Conservation (phyloP, 208 protist genomes). For the Acanthamoeba lenticulata region DNA sequence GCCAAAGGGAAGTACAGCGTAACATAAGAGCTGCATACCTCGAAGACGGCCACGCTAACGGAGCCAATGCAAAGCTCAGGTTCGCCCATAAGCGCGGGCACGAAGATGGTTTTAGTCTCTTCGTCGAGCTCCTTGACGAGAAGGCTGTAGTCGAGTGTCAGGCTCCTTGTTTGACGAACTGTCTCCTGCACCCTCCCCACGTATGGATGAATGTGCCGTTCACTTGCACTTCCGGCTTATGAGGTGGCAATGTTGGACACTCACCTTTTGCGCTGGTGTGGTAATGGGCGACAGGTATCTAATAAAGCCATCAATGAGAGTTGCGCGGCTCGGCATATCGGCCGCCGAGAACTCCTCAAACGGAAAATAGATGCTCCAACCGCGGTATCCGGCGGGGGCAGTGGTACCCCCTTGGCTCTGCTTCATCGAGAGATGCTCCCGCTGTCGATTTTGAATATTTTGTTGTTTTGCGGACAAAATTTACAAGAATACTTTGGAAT, state of each 20-base stretch:
- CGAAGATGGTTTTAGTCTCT: not conserved
- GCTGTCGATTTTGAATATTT: not conserved
- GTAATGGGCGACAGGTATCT: not conserved
- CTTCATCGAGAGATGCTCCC: not conserved
- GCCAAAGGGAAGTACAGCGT: too few relatives aligned
- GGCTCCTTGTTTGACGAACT: not conserved
- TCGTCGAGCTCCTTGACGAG: not conserved
- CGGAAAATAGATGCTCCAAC: conserved; percentile 16
- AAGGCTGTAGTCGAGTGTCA: conserved; percentile 6
- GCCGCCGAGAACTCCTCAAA: conserved; percentile 28
- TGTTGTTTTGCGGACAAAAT: not conserved
- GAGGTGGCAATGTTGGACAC: not conserved
- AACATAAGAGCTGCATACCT: too few relatives aligned
- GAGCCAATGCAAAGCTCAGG: not conserved
- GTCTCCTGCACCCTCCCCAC: too few relatives aligned
- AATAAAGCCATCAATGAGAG: conserved; percentile 36
- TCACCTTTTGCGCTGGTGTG: conserved; percentile 3
- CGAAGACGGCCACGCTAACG: conserved; percentile 8
- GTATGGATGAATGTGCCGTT: not conserved
- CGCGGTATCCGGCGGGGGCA: not conserved
- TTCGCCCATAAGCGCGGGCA: not conserved
- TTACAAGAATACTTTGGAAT: not conserved
- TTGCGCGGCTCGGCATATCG: not conserved
- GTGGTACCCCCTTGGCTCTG: not conserved
- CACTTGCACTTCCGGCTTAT: too few relatives aligned